Base-by-base conservation (phyloP, 2,329 filamentous ascomycete genomes). In the Apiospora aurea region DNA sequence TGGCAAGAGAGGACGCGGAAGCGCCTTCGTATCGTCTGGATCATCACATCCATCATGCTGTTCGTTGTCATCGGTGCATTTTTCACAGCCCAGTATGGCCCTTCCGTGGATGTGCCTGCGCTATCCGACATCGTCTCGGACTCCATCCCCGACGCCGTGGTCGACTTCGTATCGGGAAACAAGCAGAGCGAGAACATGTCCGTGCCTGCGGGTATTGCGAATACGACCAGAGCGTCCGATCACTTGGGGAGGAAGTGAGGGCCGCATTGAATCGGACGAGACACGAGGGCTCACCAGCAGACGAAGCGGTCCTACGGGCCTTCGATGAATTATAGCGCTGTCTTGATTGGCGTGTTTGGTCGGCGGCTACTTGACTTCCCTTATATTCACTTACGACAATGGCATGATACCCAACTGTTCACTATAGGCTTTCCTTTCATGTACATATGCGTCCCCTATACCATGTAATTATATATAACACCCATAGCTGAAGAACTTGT, bases 1-100 rank as follows among this genome's bases (percentile, higher is more conserved):
- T 92, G 91, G 86, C 89, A 93, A 81, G 90, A 92, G 77, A 89
- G 85, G 76, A 93, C 90, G n/a, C 84, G 90, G 73, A 86, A 84
- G 78, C 87, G 91, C 69, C 82, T 94, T 74, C 89, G 88, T 75
- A 85, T 88, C 26, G 82, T 92, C 67, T 94, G 91, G 90, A 85
- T 89, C 51, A 85, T 90, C 73, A 87, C 87, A 73, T 87, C 83
- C 29, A 79, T 85, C 11, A 72, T 87, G 46, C 79, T 83, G 5
- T 83, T 92, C 47, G 75, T 88, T 2, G 72, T 89, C 24, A 73
- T 87, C 3, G 79, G 89, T 10, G 75, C 88, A 34, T 79, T 86
- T 46, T 74, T 83, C 8, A 79, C 80, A 7, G 79, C 79, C 5
- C 80, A 82, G 72, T 83, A 83, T 70, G 76, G 74, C 10, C 72